Conservation (phyloP, 306 rosid genomes). For the Corylus americana region DNA sequence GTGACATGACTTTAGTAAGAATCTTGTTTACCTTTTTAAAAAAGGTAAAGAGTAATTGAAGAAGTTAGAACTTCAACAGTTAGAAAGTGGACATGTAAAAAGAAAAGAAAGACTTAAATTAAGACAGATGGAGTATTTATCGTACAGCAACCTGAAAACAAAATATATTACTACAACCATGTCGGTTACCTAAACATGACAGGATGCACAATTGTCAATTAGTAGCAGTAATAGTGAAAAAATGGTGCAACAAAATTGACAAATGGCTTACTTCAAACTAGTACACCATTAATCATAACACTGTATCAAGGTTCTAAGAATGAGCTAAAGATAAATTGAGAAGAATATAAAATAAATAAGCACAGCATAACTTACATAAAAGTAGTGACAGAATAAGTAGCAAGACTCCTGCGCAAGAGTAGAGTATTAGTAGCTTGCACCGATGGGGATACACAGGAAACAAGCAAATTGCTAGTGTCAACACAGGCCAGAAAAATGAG, state of each 20-base stretch:
- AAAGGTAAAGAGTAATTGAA: too few relatives aligned
- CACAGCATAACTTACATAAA: constrained; percentile 57
- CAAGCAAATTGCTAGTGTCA: constrained; percentile 94
- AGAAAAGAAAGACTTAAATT: too few relatives aligned
- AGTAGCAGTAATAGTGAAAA: neutral
- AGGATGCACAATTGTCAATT: neutral
- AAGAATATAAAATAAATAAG: constrained; percentile 18
- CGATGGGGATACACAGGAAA: constrained; percentile 97
- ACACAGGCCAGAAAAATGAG: constrained; percentile 95
- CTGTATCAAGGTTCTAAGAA: constrained; percentile 1
- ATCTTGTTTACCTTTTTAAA: too few relatives aligned
- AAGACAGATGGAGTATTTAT: neutral
- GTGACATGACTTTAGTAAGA: neutral
- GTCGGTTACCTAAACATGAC: neutral
- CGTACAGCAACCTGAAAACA: neutral
- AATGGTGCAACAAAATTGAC: neutral
- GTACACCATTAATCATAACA: neutral
- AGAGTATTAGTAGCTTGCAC: constrained; percentile 90
- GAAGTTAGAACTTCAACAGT: too few relatives aligned
- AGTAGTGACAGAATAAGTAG: constrained; percentile 83
- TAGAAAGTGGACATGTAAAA: too few relatives aligned
- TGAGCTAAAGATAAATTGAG: constrained; percentile 4
- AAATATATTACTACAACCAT: neutral
- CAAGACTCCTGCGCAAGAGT: constrained; percentile 91
- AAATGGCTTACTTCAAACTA: neutral